phyloP scores from a whole-genome alignment of 2,329 filamentous ascomycete genomes.

The Cladophialophora carrionii region DNA sequence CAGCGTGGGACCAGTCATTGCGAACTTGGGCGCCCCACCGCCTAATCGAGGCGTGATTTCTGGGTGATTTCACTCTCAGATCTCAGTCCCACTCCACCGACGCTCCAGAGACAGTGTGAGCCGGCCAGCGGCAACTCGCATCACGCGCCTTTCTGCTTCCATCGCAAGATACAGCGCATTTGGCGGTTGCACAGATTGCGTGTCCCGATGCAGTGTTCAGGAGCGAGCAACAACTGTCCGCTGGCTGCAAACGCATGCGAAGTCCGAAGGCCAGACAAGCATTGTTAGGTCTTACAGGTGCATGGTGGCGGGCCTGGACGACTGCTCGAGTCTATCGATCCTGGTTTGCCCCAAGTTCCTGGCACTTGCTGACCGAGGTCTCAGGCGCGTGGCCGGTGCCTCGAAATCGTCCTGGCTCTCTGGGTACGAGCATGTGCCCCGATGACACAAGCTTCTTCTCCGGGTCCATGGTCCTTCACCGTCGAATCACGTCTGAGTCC shows the following conservation, averaged over 20 bases:
- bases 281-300: neutral
- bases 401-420: neutral
- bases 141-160: slow-evolving; percentile 1
- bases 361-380: neutral
- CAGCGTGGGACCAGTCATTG: neutral
- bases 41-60: neutral
- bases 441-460: neutral
- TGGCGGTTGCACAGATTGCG: slow-evolving; percentile 16
- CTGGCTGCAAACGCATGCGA: neutral
- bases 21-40: neutral
- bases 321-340: slow-evolving; percentile 8
- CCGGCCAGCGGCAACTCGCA: slow-evolving; percentile 2
- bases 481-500: neutral
- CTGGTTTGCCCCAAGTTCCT: neutral
- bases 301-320: neutral
- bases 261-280: neutral
- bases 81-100: neutral
- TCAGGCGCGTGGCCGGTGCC: neutral
- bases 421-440: neutral
- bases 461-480: neutral
- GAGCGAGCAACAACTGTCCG: neutral
- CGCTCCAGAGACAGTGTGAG: slow-evolving; percentile 1
- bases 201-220: neutral
- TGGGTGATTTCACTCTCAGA: neutral
- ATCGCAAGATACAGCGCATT: neutral